Evolutionary conservation across 176 grass and related monocot species (phyloP).

Genomic region (Alloteropsis semialata): DNA sequence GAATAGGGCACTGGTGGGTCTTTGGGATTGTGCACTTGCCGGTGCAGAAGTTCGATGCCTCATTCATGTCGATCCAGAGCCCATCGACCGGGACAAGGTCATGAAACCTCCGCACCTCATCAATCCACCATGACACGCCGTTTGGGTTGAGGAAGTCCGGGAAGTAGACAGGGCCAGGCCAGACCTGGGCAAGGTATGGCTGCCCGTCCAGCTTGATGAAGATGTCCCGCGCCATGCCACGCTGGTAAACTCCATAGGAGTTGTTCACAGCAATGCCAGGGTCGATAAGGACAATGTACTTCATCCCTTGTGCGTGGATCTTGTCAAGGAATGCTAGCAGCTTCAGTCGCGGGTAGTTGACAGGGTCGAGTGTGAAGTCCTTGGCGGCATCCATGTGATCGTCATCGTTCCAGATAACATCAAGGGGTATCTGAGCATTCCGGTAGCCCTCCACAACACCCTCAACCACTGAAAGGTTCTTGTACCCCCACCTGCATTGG

Average conservation of each 20-base stretch:
- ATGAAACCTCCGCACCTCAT: constrained; percentile 86
- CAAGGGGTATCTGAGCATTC: constrained; percentile 75
- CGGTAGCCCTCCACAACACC: constrained; percentile 78
- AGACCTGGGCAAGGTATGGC: constrained; percentile 89
- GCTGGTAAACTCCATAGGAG: constrained; percentile 70
- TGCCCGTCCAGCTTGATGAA: constrained; percentile 79
- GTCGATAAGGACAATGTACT: constrained; percentile 92
- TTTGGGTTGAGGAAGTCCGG: constrained; percentile 82
- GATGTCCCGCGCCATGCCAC: constrained; percentile 67
- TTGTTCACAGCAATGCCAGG: constrained; percentile 83
- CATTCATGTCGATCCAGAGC: constrained; percentile 99
- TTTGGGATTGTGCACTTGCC: constrained; percentile 79
- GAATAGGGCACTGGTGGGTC: constrained; percentile 51
- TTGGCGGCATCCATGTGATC: constrained; percentile 95
- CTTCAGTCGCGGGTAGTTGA: constrained; percentile 74
- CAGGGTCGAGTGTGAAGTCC: constrained; percentile 80
- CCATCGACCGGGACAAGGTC: constrained; percentile 77
- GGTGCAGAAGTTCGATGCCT: constrained; percentile 93
- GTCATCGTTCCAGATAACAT: constrained; percentile 96
- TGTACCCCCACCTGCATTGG: constrained; percentile 95
- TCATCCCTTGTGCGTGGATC: constrained; percentile 77
- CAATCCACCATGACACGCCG: constrained; percentile 77
- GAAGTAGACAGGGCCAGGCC: constrained; percentile 94
- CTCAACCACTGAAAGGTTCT: constrained; percentile 87
- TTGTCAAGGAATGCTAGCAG: constrained; percentile 73